Evolutionary conservation across 148 eudicot species (phyloP).

Genomic region (Oxyria digyna): DNA sequence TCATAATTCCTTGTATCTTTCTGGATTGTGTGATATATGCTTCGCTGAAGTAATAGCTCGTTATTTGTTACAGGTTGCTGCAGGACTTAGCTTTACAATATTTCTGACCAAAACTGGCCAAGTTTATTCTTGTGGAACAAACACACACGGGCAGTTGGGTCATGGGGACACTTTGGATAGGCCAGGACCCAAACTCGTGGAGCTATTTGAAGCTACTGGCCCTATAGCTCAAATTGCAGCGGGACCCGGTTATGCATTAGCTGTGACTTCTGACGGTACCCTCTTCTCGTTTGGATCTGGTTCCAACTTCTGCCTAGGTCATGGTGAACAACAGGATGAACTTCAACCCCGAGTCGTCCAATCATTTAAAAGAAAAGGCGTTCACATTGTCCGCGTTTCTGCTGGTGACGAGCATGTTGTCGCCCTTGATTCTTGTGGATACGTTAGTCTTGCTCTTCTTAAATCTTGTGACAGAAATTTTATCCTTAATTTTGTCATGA

Average conservation of each 20-base stretch:
- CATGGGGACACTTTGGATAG: constrained; percentile 74
- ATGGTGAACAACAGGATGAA: constrained; percentile 80
- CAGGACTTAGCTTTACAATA: constrained; percentile 77
- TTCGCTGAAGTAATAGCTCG: neutral
- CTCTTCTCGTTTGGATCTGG: constrained; percentile 84
- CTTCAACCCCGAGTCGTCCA: constrained; percentile 64
- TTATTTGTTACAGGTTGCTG: constrained; percentile 54
- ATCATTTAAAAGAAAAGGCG: constrained; percentile 58
- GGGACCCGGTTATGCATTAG: constrained; percentile 76
- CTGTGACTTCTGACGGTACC: constrained; percentile 58
- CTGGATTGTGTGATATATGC: neutral
- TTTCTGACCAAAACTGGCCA: constrained; percentile 70
- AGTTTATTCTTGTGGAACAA: constrained; percentile 79
- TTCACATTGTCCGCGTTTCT: constrained; percentile 74
- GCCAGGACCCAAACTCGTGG: constrained; percentile 51
- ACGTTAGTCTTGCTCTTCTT: constrained; percentile 31
- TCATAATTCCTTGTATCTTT: neutral
- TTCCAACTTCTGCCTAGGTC: constrained; percentile 82
- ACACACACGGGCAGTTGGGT: constrained; percentile 82
- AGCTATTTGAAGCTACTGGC: constrained; percentile 36
- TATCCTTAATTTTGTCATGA: neutral
- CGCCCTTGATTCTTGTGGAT: constrained; percentile 89
- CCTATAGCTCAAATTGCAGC: constrained; percentile 66
- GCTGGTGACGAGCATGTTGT: constrained; percentile 97
- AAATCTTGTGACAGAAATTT: neutral